Evolutionary conservation across 2,329 filamentous ascomycete species (phyloP).

Genomic region (Ceratocystis diversiconidia): DNA sequence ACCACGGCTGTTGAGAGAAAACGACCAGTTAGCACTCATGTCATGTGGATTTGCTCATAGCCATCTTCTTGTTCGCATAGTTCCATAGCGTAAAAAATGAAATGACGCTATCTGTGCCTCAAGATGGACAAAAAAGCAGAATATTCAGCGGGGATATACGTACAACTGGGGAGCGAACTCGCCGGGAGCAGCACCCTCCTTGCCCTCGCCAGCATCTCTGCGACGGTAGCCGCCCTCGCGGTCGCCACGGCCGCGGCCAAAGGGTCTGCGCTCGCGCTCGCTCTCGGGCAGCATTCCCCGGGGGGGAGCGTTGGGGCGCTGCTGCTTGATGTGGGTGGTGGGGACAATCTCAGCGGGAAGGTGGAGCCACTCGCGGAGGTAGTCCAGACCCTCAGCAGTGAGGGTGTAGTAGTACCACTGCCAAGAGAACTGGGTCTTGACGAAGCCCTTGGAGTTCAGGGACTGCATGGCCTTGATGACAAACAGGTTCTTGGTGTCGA

Average conservation of each 20-base stretch:
- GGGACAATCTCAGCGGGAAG: slow-evolving; percentile 98
- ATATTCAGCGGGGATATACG: slow-evolving; percentile 27
- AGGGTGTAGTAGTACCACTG: slow-evolving; percentile 99
- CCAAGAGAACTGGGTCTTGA: slow-evolving; percentile 99
- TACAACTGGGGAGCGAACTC: slow-evolving; percentile 86
- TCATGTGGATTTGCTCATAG: background rate
- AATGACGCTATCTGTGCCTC: background rate
- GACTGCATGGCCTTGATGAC: slow-evolving; percentile 99
- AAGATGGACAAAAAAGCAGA: slow-evolving; percentile 20
- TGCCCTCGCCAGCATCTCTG: slow-evolving; percentile 71
- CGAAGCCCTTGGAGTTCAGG: slow-evolving; percentile 89
- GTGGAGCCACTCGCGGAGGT: slow-evolving; percentile 99
- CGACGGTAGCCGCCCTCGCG: slow-evolving; percentile 85
- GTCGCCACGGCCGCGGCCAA: slow-evolving; percentile 65
- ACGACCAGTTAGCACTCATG: slow-evolving; percentile 9
- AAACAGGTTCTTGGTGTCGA: slow-evolving; percentile 99
- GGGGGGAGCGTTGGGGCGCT: slow-evolving; percentile 94
- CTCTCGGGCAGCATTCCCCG: slow-evolving; percentile 94
- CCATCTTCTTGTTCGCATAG: background rate
- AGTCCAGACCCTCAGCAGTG: slow-evolving; percentile 98
- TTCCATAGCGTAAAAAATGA: background rate
- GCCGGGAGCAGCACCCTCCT: slow-evolving; percentile 84
- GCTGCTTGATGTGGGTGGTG: slow-evolving; percentile 99
- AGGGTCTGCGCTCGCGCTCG: slow-evolving; percentile 67
- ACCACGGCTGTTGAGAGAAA: slow-evolving; percentile 48